Evolutionary conservation across 2,329 filamentous ascomycete species (phyloP).

Genomic region (Ophiostoma tasmaniense): DNA sequence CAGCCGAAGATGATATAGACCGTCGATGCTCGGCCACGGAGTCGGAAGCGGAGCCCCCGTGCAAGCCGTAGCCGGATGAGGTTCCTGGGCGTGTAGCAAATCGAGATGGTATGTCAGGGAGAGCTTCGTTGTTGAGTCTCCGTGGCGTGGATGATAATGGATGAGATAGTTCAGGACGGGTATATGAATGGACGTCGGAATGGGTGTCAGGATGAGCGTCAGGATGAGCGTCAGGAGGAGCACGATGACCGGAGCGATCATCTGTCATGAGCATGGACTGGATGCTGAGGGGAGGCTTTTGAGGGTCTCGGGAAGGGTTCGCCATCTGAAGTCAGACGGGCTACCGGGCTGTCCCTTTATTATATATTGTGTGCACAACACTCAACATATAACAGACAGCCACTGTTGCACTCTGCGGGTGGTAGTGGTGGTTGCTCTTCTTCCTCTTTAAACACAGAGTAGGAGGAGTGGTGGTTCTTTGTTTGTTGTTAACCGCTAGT

Average conservation of each 20-base stretch:
- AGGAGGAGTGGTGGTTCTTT: not conserved
- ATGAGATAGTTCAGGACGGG: not conserved
- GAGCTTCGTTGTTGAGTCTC: not conserved
- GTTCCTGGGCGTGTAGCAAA: not conserved
- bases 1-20: not conserved
- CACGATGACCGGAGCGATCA: constrained; percentile 34
- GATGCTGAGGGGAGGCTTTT: constrained; percentile 43
- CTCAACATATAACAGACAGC: not conserved
- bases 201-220: constrained; percentile 13
- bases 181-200: not conserved
- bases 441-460: not conserved
- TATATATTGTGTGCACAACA: constrained; percentile 14
- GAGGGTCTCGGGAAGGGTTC: constrained; percentile 36
- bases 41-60: constrained; percentile 1
- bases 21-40: not conserved
- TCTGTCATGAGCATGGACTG: constrained; percentile 43
- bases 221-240: constrained; percentile 23
- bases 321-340: constrained; percentile 27
- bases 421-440: not conserved
- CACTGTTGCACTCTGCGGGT: not conserved
- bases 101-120: not conserved
- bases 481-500: not conserved
- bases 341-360: not conserved
- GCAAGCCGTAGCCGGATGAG: not conserved
- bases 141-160: constrained; percentile 20